Base-by-base conservation (phyloP, 164 flowering plant genomes). In the Stephania yunnanensis region DNA sequence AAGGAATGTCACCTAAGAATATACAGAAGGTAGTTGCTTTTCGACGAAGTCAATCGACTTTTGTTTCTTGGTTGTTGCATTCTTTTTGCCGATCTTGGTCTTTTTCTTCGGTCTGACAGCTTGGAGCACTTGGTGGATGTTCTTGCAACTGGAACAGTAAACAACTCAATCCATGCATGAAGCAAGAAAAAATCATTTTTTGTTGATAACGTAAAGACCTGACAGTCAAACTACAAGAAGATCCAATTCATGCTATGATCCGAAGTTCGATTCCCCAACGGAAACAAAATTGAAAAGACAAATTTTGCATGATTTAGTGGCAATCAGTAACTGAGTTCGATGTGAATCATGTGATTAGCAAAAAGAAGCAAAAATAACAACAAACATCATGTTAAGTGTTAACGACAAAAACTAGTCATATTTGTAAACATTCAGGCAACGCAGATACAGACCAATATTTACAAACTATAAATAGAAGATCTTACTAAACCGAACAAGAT, bases 141-240 rank as follows among this genome's bases (percentile, higher is more conserved):
- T 88, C 86, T 78, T 86, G 90, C 81, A 90, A 84, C 93, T 92
- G 93, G 53, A 71, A 70, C 6, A 7, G 69, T 55, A 70, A 46
- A 61, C 12, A 69, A 22, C 42, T 53, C 10, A 77, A 72, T 36
- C 53, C 69, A 71, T 64, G 66, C 69, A 67, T 12, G 12, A 25
- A 30, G 69, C 44, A 30, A 30, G 36, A 68, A 20, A 50, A 67
- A 0, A 36, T 36, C 42, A 2, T 36, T 36, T 36, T 2, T 36
- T 36, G 42, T 36, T 36, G 42, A 36, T 36, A 36, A 36, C 1
- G 4, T 36, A 36, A 36, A 36, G 42, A 36, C 42, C 42, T 36
- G 42, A 36, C 42, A 36, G 42, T 36, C 0, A 36, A 36, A 36
- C 42, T 36, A 36, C 42, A 36, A 36, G 42, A 36, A 36, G 42